Evolutionary conservation across 2,329 filamentous ascomycete genomes (phyloP).

Genomic region (Cladosporium sp.): DNA sequence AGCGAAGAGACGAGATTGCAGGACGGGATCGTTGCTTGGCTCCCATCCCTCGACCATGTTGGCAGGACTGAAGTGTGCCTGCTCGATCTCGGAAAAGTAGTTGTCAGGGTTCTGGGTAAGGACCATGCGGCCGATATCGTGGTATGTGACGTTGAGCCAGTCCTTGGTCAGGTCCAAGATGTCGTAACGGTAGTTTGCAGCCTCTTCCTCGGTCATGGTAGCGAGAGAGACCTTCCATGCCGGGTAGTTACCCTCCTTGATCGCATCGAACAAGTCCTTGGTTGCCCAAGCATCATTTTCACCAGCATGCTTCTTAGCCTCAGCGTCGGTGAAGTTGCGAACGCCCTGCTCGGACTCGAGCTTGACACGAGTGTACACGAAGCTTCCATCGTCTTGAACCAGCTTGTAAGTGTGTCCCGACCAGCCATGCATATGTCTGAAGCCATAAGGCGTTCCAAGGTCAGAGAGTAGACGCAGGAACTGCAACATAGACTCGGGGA

Average conservation of each 20-base stretch:
- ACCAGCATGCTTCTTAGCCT: constrained; percentile 21
- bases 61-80: constrained; percentile 62
- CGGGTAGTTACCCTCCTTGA: constrained; percentile 43
- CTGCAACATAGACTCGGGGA: constrained; percentile 48
- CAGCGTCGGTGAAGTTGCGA: constrained; percentile 40
- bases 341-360: constrained; percentile 12
- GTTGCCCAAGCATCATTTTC: constrained; percentile 8
- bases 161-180: constrained; percentile 57
- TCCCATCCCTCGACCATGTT: constrained; percentile 62
- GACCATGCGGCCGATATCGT: constrained; percentile 46
- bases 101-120: constrained; percentile 55
- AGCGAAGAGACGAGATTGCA: constrained; percentile 60
- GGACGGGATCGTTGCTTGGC: constrained; percentile 57
- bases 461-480: constrained; percentile 50
- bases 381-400: constrained; percentile 14
- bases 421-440: constrained; percentile 32
- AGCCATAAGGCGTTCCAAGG: constrained; percentile 43
- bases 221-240: constrained; percentile 53
- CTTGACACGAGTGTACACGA: constrained; percentile 11
- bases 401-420: constrained; percentile 39
- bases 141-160: constrained; percentile 46
- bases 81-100: constrained; percentile 65
- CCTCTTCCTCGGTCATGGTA: constrained; percentile 50
- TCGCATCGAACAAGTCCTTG: constrained; percentile 41
- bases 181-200: constrained; percentile 45